Evolutionary conservation across 805 yeast species (phyloP).

Genomic region (Debaryomyces prosopidis): DNA sequence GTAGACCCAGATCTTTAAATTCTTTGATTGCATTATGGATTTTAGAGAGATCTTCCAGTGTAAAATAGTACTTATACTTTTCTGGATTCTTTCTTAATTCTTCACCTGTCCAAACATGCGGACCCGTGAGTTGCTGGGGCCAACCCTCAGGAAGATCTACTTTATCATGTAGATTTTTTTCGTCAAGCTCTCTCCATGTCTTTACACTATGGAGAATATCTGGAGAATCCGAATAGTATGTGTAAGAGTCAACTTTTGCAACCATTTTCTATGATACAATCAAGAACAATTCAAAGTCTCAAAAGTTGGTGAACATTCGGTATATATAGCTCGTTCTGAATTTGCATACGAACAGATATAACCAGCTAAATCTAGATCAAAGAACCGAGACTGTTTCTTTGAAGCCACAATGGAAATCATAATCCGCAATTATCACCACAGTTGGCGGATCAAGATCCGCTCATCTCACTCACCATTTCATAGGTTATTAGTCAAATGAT

Average conservation of each 20-base stretch:
- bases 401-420: constrained; percentile 8
- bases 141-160: constrained; percentile 7
- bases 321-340: no score
- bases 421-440: constrained; percentile 1
- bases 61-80: constrained; percentile 7
- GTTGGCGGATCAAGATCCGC: no score
- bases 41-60: constrained; percentile 6
- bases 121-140: constrained; percentile 9
- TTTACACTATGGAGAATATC: constrained; percentile 6
- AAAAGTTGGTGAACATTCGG: no score
- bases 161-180: neutral
- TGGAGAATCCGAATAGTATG: constrained; percentile 6
- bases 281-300: no score
- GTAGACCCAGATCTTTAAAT: constrained; percentile 1
- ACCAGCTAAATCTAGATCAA: neutral
- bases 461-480: no score
- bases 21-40: constrained; percentile 4
- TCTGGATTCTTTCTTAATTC: constrained; percentile 7
- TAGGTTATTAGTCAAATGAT: no score
- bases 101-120: constrained; percentile 9
- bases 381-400: neutral
- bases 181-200: constrained; percentile 6
- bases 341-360: no score
- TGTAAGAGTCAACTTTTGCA: neutral
- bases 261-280: no score